Base-by-base conservation (phyloP, 768 basidiomycete genomes). In the Podaxis rugospora region DNA sequence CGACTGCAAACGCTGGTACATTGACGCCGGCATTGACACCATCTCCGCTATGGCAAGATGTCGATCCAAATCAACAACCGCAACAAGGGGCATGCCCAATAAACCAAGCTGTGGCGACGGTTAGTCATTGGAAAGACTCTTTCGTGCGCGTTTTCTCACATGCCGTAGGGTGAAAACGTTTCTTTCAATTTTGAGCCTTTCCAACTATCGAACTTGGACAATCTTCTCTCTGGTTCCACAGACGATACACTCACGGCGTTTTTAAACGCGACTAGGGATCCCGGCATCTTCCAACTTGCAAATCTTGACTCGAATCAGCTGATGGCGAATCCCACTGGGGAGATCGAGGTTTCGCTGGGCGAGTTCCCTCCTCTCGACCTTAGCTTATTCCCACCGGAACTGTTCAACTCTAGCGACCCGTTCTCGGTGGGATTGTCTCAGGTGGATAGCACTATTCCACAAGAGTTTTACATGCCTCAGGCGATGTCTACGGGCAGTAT, bases 341-440 rank as follows among this genome's bases (percentile, higher is more conserved):
- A 76, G 44, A 65, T 81, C 37, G 74, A 80, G 52, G 64, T 80
- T 3, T 76, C 18, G 58, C 74, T 65, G 71, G 71, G 35, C 65
- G 70, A 47, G 18, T 66, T 46, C 27, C 62, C 14, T 46, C 55
- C 47, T 53, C 64, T 50, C 53, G 58, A 55, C 47, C 63, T 59
- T 40, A 55, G 42, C 21, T 32, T 59, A 21, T 55, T 44, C 54
- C 65, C 46, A 35, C 47, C 36, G 1, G 62, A 56, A 27, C 32
- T 62, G 25, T 54, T 50, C 35, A 55, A 56, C 27, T 35, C 52
- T 18, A 37, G 51, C 28, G 59, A 63, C 13, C 51, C 59, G 5
- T 55, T 39, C 13, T 18, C 16, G 51, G 46, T 57, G 40, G 25
- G 37, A 37, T 37, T 60, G 16, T 39, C 28, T 14, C 36, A 40